Percentiles rank a stretch among this genome's conserved stretches.
Evolutionary conservation across 129 eudicot genomes (phyloP).

Genomic region (Scalesia atractyloides): DNA sequence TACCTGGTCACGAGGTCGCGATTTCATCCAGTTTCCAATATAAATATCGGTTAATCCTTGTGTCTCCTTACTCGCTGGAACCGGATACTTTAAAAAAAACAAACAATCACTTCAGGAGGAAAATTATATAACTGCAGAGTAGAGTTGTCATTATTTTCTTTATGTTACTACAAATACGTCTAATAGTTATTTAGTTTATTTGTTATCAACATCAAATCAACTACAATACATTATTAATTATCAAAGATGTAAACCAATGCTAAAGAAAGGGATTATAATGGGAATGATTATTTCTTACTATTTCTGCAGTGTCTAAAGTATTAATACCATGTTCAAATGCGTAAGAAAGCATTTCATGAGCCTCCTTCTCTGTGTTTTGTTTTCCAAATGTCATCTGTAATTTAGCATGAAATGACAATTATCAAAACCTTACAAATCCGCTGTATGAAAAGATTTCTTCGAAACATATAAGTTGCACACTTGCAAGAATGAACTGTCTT

Average conservation of each 20-base stretch:
- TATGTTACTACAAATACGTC: neutral
- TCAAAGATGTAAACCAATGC: neutral
- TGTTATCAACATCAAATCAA: neutral
- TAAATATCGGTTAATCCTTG: conserved; percentile 90
- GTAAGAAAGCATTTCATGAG: conserved; percentile 82
- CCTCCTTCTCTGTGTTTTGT: conserved; percentile 97
- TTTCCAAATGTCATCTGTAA: conserved; percentile 94
- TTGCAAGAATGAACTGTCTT: conserved; percentile 8
- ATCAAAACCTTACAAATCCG: conserved; percentile 22
- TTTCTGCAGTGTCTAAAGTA: conserved; percentile 83
- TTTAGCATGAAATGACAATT: conserved; percentile 7
- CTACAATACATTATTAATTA: neutral
- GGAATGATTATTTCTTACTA: conserved; percentile 46
- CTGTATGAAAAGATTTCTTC: neutral
- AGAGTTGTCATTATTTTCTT: conserved; percentile 5
- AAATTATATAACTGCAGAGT: neutral
- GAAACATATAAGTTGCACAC: conserved; percentile 7
- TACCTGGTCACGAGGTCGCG: conserved; percentile 94
- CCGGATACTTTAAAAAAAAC: conserved; percentile 69
- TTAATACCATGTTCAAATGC: conserved; percentile 82
- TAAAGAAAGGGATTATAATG: conserved; percentile 1
- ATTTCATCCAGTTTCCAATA: conserved; percentile 83
- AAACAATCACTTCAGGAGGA: neutral
- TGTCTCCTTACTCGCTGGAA: conserved; percentile 82
- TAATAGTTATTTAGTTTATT: neutral